These are phyloP conservation scores for Coniochaeta prunicola DNA, from an alignment of 2,329 filamentous ascomycete genomes.

Conservation along the genomic window DNA sequence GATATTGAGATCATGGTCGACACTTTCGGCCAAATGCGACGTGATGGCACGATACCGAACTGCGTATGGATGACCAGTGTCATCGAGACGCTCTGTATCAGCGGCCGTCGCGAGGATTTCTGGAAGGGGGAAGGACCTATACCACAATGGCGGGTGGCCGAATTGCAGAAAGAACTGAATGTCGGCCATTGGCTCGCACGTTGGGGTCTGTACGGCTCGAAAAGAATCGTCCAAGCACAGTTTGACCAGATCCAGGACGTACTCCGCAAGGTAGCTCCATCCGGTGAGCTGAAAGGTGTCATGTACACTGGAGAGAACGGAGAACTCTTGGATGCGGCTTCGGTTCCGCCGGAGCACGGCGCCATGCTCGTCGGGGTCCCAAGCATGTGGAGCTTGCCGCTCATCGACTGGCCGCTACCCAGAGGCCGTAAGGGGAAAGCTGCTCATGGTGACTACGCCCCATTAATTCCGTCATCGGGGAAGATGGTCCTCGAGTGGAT, in stretches of 20 bases:
- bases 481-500: constrained; percentile 34
- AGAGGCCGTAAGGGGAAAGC: constrained; percentile 19
- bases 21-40: constrained; percentile 33
- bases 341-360: constrained; percentile 23
- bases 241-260: constrained; percentile 31
- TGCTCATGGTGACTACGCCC: constrained; percentile 29
- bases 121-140: constrained; percentile 35
- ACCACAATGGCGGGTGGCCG: constrained; percentile 34
- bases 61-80: constrained; percentile 37
- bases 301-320: constrained; percentile 30
- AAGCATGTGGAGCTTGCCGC: constrained; percentile 26
- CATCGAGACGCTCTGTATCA: constrained; percentile 36
- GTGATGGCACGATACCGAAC: constrained; percentile 32
- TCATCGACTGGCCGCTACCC: constrained; percentile 27
- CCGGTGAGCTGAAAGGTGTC: constrained; percentile 26
- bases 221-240: constrained; percentile 33
- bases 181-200: constrained; percentile 36
- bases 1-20: constrained; percentile 37
- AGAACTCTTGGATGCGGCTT: constrained; percentile 27
- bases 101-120: constrained; percentile 32
- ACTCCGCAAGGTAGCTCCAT: constrained; percentile 25
- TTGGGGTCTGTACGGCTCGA: constrained; percentile 35
- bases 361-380: constrained; percentile 27
- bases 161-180: constrained; percentile 32
- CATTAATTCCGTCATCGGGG: constrained; percentile 27